These are phyloP conservation scores for Petasospora fabianii DNA, from an alignment of 1,139 yeast genomes.

Conservation along the genomic window DNA sequence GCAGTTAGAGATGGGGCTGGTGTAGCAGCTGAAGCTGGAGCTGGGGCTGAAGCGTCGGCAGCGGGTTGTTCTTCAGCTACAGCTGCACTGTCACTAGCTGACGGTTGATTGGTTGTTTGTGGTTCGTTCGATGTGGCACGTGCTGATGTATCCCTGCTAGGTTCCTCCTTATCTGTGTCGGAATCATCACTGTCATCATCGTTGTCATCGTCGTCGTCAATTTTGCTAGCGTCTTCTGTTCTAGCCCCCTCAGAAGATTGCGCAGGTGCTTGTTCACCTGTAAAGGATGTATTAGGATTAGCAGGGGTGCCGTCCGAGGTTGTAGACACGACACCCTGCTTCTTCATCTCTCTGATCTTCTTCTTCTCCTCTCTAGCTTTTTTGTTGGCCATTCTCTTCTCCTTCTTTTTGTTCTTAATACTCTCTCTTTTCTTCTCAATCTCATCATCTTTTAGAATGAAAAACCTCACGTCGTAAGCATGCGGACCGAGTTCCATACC, in stretches of 20 bases:
- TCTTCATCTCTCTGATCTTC: conserved; percentile 29
- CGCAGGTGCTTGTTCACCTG: background rate
- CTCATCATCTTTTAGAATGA: conserved; percentile 74
- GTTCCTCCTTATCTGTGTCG: conserved; percentile 11
- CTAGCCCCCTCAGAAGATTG: no score
- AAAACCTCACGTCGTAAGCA: conserved; percentile 67
- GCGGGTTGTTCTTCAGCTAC: no score
- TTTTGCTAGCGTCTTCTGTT: no score
- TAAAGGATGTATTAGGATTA: background rate
- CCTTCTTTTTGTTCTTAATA: conserved; percentile 34
- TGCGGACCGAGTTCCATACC: conserved; percentile 79
- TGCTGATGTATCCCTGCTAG: conserved; percentile 15
- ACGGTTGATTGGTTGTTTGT: background rate
- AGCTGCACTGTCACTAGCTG: background rate
- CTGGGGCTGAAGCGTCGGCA: no score
- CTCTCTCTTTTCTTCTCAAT: conserved; percentile 36
- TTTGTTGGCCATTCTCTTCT: conserved; percentile 35
- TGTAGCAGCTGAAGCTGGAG: no score
- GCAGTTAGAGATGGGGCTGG: no score
- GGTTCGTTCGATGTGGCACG: no score
- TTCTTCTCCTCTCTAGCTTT: conserved; percentile 34
- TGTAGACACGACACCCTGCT: no score
- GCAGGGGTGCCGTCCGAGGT: no score
- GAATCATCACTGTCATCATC: conserved; percentile 12
- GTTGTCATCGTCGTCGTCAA: conserved; percentile 6